These are phyloP conservation scores for Cryptococcus sp. DNA, from an alignment of 1,284 basidiomycete species.

Conservation along the genomic window DNA sequence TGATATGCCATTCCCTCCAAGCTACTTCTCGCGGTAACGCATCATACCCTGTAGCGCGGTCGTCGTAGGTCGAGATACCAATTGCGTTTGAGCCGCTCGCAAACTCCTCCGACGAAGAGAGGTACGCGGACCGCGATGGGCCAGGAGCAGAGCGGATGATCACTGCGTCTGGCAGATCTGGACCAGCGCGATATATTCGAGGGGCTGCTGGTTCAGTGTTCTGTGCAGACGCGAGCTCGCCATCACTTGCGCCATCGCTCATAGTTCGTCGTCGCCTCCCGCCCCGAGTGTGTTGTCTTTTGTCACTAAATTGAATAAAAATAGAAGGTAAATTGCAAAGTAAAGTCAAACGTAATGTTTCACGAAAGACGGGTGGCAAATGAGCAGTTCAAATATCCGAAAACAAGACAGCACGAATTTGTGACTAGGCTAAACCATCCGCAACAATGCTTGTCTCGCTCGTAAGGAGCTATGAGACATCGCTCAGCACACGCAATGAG, in stretches of 20 bases:
- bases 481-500: too few species aligned
- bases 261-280: background rate
- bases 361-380: background rate
- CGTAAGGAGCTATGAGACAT: too few species aligned
- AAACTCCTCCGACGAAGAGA: background rate
- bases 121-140: slow-evolving; percentile 7
- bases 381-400: too few species aligned
- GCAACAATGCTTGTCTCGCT: too few species aligned
- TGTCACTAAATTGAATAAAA: background rate
- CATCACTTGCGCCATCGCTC: background rate
- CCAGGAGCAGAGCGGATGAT: slow-evolving; percentile 30
- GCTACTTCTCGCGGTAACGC: slow-evolving; percentile 11
- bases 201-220: background rate
- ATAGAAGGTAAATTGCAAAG: background rate
- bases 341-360: background rate
- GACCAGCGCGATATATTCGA: slow-evolving; percentile 21
- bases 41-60: background rate
- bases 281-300: too few species aligned
- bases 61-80: background rate
- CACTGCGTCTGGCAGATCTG: slow-evolving; percentile 33
- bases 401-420: too few species aligned
- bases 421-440: too few species aligned
- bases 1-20: slow-evolving; percentile 48
- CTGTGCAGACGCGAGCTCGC: background rate
- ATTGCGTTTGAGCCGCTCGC: background rate